Conservation (phyloP, 257 asterid genomes). For the Cruciata laevipes region DNA sequence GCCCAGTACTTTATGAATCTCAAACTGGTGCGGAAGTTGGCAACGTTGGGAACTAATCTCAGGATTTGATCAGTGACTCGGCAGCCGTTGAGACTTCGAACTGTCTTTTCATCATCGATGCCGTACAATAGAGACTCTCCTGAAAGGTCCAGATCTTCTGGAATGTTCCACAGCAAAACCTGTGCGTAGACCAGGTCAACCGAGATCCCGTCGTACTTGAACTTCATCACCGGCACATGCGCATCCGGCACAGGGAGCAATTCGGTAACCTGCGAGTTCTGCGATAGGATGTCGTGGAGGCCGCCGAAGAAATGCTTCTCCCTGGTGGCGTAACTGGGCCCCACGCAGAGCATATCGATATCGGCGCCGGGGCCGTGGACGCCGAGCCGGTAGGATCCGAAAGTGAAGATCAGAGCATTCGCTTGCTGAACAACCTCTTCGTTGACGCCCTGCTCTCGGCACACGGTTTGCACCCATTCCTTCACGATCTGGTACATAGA, state of each 20-base stretch:
- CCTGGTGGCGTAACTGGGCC: constrained; percentile 30
- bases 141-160: constrained; percentile 63
- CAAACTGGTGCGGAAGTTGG: constrained; percentile 41
- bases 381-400: constrained; percentile 38
- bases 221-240: constrained; percentile 33
- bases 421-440: constrained; percentile 39
- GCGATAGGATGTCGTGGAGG: constrained; percentile 27
- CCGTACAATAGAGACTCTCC: constrained; percentile 73
- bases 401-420: constrained; percentile 37
- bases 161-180: constrained; percentile 24
- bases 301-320: constrained; percentile 34
- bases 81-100: constrained; percentile 89
- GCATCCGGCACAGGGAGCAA: constrained; percentile 38
- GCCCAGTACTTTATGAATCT: constrained; percentile 39
- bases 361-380: constrained; percentile 43
- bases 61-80: constrained; percentile 73
- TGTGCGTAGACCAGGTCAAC: constrained; percentile 33
- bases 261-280: constrained; percentile 30
- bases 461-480: constrained; percentile 30
- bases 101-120: constrained; percentile 81
- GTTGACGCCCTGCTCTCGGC: constrained; percentile 29
- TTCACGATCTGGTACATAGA: constrained; percentile 79
- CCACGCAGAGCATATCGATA: constrained; percentile 32
- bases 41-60: constrained; percentile 76
- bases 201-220: constrained; percentile 30